Conservation (phyloP, 257 asterid species). For the Misopates orontium region DNA sequence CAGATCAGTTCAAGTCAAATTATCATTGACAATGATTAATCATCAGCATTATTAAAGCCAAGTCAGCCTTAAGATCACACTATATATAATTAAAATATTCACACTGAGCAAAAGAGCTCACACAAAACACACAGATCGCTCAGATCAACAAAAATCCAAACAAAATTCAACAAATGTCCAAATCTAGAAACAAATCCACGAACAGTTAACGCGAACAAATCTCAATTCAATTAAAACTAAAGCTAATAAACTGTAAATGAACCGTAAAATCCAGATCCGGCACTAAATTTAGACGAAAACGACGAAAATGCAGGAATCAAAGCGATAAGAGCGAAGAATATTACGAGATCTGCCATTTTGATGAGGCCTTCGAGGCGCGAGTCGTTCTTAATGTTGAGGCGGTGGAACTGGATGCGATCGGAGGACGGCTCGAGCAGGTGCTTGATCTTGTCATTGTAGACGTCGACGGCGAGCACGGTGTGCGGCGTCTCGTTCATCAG, state of each 20-base stretch:
- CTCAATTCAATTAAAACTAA: constrained; percentile 17
- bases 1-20: constrained; percentile 33
- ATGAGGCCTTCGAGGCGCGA: constrained; percentile 98
- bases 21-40: background rate
- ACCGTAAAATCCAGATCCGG: constrained; percentile 30
- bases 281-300: constrained; percentile 1
- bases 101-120: constrained; percentile 17
- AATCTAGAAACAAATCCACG: constrained; percentile 8
- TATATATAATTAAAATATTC: background rate
- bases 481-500: constrained; percentile 54
- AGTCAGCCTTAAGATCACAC: background rate
- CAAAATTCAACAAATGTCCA: constrained; percentile 29
- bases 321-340: constrained; percentile 17
- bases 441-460: constrained; percentile 57
- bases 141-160: constrained; percentile 27
- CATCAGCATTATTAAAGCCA: background rate
- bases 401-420: constrained; percentile 83
- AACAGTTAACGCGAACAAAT: constrained; percentile 2
- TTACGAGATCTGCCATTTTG: constrained; percentile 94
- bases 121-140: constrained; percentile 5
- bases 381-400: constrained; percentile 85
- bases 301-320: constrained; percentile 23
- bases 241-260: background rate
- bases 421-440: constrained; percentile 49
- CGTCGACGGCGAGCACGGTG: constrained; percentile 59